Base-by-base conservation (phyloP, 2,329 filamentous ascomycete genomes). In the Calonectria honghensis region DNA sequence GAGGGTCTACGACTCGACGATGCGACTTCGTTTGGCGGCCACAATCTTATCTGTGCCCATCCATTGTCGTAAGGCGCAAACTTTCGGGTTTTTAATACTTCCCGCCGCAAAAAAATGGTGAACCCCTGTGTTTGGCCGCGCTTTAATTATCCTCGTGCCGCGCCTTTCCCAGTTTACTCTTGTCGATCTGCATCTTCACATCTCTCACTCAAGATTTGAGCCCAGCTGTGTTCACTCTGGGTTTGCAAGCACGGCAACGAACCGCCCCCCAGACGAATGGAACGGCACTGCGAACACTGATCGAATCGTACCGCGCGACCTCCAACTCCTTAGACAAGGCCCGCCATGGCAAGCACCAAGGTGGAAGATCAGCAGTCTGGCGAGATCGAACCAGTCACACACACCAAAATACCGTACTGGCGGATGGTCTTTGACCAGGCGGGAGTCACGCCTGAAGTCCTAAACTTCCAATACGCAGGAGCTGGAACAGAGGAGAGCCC, bases 391-490 rank as follows among this genome's bases (percentile, higher is more conserved):
- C 57, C 57, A 27, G 61, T 48, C 39, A 32, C 39, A 18, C 29
- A 50, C 27, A 65, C 61, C 27, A 65, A 50, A 27, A 65, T 65
- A 31, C 61, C 61, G 20, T 65, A 65, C 41, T 65, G 61, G 61
- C 39, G 61, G 6, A 65, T 48, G 61, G 61, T 65, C 16, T 45
- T 65, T 31, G 61, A 65, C 18, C 61, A 65, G 29, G 61, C 61
- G 6, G 61, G 61, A 45, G 61, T 65, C 41, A 65, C 39, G 18
- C 41, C 61, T 24, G 61, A 65, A 6, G 61, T 65, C 27, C 39
- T 50, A 6, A 65, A 50, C 31, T 65, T 32, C 61, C 20, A 65
- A 18, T 65, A 65, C 29, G 29, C 35, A 35, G 61, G 61, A 6
- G 45, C 61, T 13, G 61, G 61, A 5, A 65, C 61, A 31, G 61